Base-by-base conservation (phyloP, 2,329 filamentous ascomycete genomes). In the Zymoseptoria brevis region DNA sequence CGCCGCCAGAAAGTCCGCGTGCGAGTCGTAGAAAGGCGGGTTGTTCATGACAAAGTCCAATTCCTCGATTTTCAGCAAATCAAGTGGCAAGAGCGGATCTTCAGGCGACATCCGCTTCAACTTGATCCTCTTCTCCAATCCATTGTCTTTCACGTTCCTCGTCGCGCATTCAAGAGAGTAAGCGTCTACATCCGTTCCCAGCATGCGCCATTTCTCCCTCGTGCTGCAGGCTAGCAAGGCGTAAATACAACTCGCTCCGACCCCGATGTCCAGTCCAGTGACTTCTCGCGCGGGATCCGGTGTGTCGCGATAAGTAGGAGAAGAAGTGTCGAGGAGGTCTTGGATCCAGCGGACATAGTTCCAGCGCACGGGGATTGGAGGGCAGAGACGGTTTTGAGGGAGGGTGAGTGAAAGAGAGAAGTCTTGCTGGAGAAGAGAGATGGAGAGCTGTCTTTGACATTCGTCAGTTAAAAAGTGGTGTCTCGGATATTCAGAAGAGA, bases 291-390 rank as follows among this genome's bases (percentile, higher is more conserved):
- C 75, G 0, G 76, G 72, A 57, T 84, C 77, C 64, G 84, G 63
- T 13, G 49, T 55, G 30, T 69, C 62, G 19, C 69, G 66, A 61
- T 73, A 87, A 0, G 76, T 77, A 52, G 80, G 76, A 7, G 76
- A 76, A 0, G 86, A 87, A 0, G 84, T 86, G 68, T 96, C 90
- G 6, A 97, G 71, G 0, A 99, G 81, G 2, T 82, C 80, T 68
- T 96, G 90, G 1, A 97, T 77, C 91, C 92, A 97, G 8, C 92
- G 77, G 19, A 97, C 84, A 72, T 99, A 99, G 69, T 93, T 94
- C 73, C 95, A 87, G 78, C 67, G 67, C 3, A 72, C 68, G n/a
- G 71, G 71, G 71, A 96, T 88, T 1, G 92, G 90, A 11, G 93
- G 94, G 70, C 93, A 97, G 0, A 99, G 79, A 21, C 93, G 81